Evolutionary conservation across 1,284 basidiomycete species (phyloP), one percentile per base, ranked within the genome.

Genomic region (Trichosporon ovoides): DNA sequence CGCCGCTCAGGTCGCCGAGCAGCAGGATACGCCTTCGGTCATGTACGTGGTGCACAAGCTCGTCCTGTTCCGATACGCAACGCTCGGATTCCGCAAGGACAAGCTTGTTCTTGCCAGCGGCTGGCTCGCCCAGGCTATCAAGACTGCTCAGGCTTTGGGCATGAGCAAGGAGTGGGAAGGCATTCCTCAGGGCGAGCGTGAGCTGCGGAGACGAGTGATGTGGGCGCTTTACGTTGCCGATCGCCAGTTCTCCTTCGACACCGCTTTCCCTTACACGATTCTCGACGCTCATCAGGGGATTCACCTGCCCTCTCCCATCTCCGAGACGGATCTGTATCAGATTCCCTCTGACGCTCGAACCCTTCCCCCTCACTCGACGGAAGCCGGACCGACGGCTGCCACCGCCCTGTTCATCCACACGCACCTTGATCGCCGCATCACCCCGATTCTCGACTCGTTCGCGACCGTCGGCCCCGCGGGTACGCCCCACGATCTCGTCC

Each of bases 141-240:
- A 71, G 58, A 63, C 70, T 13, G 74, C 74, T 3, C 72, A 76
- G 55, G 66, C 68, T 7, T 59, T 72, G 37, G 70, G 69, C 9
- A 65, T 76, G 68, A 68, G 69, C 57, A 71, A 72, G 52, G 74
- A 76, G 57, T 72, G 69, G 67, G 70, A 73, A 38, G 70, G 71
- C 16, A 61, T 72, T 22, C 66, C 68, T 0, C 68, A 70, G 35
- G 69, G 68, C 14, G 72, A 74, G 54, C 64, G 74, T 38, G 74
- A 76, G 56, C 55, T 72, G 50, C 62, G 71, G 22, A 63, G 74
- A 50, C 66, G 74, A 22, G 63, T 76, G 19, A 72, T 75, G 66
- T 75, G 71, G 68, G 60, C 65, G n/a, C 60, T 75, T 36, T 75
- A 72, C 58, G 60, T 69, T 24, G 69, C 70, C 10, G 74, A 75